Conservation (phyloP, 2,329 filamentous ascomycete genomes). For the Diaporthe destruens region DNA sequence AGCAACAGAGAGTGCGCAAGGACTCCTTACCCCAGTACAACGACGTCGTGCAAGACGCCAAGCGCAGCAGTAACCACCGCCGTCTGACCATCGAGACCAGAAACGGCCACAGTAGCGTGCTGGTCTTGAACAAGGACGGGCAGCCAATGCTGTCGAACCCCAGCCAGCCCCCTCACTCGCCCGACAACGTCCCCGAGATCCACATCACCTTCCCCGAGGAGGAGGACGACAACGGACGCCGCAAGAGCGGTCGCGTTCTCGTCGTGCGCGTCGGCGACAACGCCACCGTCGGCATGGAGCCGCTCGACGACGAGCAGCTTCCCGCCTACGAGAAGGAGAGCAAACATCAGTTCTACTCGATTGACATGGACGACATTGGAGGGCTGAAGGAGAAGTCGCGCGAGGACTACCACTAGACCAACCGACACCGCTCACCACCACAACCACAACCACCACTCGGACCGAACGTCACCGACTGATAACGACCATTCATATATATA, state of each 20-base stretch:
- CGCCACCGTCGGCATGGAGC: slow-evolving; percentile 87
- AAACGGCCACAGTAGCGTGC: slow-evolving; percentile 74
- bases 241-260: slow-evolving; percentile 87
- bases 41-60: slow-evolving; percentile 58
- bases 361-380: slow-evolving; percentile 95
- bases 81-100: slow-evolving; percentile 71
- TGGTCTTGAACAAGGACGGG: slow-evolving; percentile 84
- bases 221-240: slow-evolving; percentile 85
- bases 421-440: slow-evolving; percentile 46
- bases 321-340: slow-evolving; percentile 90
- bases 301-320: slow-evolving; percentile 82
- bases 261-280: slow-evolving; percentile 92
- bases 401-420: slow-evolving; percentile 50
- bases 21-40: slow-evolving; percentile 75
- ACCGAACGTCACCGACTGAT: slow-evolving; percentile 37
- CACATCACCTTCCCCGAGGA: slow-evolving; percentile 98
- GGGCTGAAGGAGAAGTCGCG: slow-evolving; percentile 91
- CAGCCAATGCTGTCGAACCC: slow-evolving; percentile 81
- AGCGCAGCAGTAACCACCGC: slow-evolving; percentile 64
- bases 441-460: background rate
- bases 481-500: slow-evolving; percentile 37
- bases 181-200: slow-evolving; percentile 92
- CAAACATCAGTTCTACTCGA: slow-evolving; percentile 85
- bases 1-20: slow-evolving; percentile 59
- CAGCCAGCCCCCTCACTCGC: slow-evolving; percentile 79